Evolutionary conservation across 2,329 filamentous ascomycete species (phyloP).

Genomic region (Talaromyces sp.): DNA sequence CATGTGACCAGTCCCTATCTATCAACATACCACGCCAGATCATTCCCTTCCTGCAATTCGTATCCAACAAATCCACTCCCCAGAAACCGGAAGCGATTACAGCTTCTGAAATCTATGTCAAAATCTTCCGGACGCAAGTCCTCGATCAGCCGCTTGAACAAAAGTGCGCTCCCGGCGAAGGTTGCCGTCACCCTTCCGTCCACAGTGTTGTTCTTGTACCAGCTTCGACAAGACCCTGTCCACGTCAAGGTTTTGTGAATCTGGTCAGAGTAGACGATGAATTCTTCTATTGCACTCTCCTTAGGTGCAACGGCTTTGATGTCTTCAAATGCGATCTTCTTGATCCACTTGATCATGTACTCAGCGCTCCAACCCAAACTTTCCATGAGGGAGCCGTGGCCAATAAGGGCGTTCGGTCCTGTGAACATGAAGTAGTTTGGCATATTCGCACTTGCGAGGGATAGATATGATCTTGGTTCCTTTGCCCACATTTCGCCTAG

Average conservation of each 20-base stretch:
- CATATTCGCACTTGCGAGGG: conserved; percentile 40
- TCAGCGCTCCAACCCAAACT: conserved; percentile 12
- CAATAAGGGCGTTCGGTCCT: conserved; percentile 13
- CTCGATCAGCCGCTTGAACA: conserved; percentile 32
- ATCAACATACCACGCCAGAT: conserved; percentile 23
- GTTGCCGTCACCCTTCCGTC: conserved; percentile 43
- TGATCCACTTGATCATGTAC: conserved; percentile 19
- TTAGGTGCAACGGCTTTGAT: conserved; percentile 34
- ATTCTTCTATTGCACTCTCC: conserved; percentile 42
- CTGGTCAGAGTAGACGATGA: conserved; percentile 42
- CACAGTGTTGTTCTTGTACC: conserved; percentile 47
- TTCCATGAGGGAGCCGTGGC: conserved; percentile 16
- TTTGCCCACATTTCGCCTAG: conserved; percentile 42
- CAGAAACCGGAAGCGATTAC: conserved; percentile 46
- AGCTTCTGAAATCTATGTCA: conserved; percentile 40
- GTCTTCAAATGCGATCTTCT: conserved; percentile 5
- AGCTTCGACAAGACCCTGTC: conserved; percentile 42
- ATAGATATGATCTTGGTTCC: conserved; percentile 40
- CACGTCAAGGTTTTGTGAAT: conserved; percentile 38
- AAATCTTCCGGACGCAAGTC: conserved; percentile 46
- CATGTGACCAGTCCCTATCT: not conserved
- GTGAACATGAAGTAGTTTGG: conserved; percentile 39
- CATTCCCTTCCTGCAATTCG: conserved; percentile 19
- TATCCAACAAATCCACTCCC: conserved; percentile 43
- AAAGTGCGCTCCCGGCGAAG: conserved; percentile 40